Evolutionary conservation across 2,329 filamentous ascomycete genomes (phyloP).

Genomic region (Coniochaeta ligniaria): DNA sequence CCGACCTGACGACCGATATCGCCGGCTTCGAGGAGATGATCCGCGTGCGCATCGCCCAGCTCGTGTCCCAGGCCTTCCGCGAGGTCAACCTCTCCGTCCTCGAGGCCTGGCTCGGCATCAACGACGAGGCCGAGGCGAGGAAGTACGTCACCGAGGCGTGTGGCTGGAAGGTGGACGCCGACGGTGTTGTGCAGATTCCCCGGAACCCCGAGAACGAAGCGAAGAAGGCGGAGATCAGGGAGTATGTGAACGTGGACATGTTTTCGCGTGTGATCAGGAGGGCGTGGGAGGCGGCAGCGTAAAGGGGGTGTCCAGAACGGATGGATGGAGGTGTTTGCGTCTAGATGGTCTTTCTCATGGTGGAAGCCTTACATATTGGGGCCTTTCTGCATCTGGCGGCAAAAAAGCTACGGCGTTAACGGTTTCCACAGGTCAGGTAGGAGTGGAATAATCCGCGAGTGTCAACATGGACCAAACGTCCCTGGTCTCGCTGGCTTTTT

Average conservation of each 20-base stretch:
- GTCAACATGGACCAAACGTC: not conserved
- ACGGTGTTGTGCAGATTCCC: constrained; percentile 64
- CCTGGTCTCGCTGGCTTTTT: not conserved
- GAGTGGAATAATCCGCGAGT: constrained; percentile 4
- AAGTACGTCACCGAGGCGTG: constrained; percentile 82
- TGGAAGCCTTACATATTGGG: not conserved
- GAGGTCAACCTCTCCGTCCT: constrained; percentile 62
- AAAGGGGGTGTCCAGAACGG: not conserved
- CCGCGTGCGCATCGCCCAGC: constrained; percentile 80
- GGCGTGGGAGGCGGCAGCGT: constrained; percentile 77
- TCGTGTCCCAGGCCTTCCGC: constrained; percentile 74
- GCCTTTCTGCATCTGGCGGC: constrained; percentile 18
- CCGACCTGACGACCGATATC: constrained; percentile 90
- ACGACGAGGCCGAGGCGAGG: constrained; percentile 55
- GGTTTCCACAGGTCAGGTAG: constrained; percentile 11
- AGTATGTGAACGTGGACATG: constrained; percentile 89
- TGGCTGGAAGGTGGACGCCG: constrained; percentile 73
- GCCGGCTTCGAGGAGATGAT: constrained; percentile 92
- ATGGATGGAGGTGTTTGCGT: not conserved
- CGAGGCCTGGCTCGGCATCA: constrained; percentile 68
- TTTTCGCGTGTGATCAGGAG: constrained; percentile 74
- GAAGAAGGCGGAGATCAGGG: constrained; percentile 88
- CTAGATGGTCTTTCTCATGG: not conserved
- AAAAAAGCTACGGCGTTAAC: constrained; percentile 19
- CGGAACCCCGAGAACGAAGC: constrained; percentile 97